Percentiles rank a stretch among this genome's conserved stretches.
Evolutionary conservation across 495 filamentous ascomycete genomes (phyloP).

Genomic region (Aspergillus hancockii): DNA sequence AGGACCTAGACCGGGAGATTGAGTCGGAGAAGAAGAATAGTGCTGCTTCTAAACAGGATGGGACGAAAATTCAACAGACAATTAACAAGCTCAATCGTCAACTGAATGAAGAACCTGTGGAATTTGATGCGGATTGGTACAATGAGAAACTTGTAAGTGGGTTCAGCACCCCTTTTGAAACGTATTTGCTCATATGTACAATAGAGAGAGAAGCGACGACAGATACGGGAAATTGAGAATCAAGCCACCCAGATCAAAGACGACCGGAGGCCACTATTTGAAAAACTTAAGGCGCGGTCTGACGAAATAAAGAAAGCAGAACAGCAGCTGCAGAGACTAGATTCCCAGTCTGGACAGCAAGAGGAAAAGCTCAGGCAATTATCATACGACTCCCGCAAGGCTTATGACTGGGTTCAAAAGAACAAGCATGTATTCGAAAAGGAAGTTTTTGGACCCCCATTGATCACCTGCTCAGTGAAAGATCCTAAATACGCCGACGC

Average conservation of each 20-base stretch:
- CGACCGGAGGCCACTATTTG: slow-evolving; percentile 22
- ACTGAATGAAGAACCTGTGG: slow-evolving; percentile 49
- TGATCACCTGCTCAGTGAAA: slow-evolving; percentile 79
- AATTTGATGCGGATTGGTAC: slow-evolving; percentile 54
- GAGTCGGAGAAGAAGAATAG: slow-evolving; percentile 59
- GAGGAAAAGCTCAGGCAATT: slow-evolving; percentile 57
- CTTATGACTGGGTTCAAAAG: slow-evolving; percentile 78
- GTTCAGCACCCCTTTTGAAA: background rate
- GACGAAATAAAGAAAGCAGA: slow-evolving; percentile 38
- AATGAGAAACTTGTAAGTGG: slow-evolving; percentile 52
- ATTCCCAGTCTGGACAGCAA: slow-evolving; percentile 78
- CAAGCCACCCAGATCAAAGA: slow-evolving; percentile 35
- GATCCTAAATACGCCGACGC: slow-evolving; percentile 70
- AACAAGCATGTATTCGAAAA: slow-evolving; percentile 74
- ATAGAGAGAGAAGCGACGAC: slow-evolving; percentile 40
- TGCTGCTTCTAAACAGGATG: slow-evolving; percentile 52
- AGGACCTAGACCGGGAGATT: slow-evolving; percentile 53
- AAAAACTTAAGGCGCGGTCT: slow-evolving; percentile 28
- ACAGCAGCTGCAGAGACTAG: slow-evolving; percentile 56
- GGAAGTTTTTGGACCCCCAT: slow-evolving; percentile 81
- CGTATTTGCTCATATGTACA: slow-evolving; percentile 23
- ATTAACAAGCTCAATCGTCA: slow-evolving; percentile 49
- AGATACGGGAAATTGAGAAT: slow-evolving; percentile 32
- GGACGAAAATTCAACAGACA: slow-evolving; percentile 37
- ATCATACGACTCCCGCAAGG: slow-evolving; percentile 62